Base-by-base conservation (phyloP, 148 eudicot genomes). In the Fagopyrum homotropicum region DNA sequence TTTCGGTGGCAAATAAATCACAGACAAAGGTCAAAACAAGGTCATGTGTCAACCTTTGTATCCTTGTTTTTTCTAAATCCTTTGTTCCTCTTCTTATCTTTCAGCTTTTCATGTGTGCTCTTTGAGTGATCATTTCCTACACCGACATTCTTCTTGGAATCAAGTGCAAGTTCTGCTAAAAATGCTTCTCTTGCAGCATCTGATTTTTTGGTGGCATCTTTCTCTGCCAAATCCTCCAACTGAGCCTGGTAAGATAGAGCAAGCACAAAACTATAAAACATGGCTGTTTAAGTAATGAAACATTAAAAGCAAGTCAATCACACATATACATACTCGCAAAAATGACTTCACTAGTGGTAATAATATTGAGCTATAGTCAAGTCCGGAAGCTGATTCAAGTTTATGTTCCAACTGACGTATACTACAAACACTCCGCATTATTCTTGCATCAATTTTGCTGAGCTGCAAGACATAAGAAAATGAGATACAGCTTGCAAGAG, bases 161-260 rank as follows among this genome's bases (percentile, higher is more conserved):
- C 98, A 79, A 83, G 93, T 57, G 94, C 99, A 84, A 96, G 91
- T 87, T 96, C 98, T 3, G 98, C 98, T 77, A 96, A 80, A 82
- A 96, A 88, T 69, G 98, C 98, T 83, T 96, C 97, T 82, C 99
- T 89, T 75, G 90, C 98, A 76, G 98, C 99, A 87, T 96, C 98
- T 73, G 99, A 96, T 86, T 96, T 96, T 82, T 86, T 91, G 69
- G 94, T 91, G 59, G 99, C 99, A 78, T 90, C 96, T 84, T 90
- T 96, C 79, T 92, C 97, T 1, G 98, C 93, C 68, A 92, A 80
- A 83, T 92, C 93, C 85, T 90, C 99, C 84, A 96, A 69, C 69
- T 73, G 91, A 76, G 91, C 97, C 99, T 96, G 78, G 45, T 57
- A 81, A 75, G 64, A 45, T 43, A 66, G 46, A 66, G 14, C 46